Conservation (phyloP, 2,329 filamentous ascomycete species). For the Metarhizium humberi region DNA sequence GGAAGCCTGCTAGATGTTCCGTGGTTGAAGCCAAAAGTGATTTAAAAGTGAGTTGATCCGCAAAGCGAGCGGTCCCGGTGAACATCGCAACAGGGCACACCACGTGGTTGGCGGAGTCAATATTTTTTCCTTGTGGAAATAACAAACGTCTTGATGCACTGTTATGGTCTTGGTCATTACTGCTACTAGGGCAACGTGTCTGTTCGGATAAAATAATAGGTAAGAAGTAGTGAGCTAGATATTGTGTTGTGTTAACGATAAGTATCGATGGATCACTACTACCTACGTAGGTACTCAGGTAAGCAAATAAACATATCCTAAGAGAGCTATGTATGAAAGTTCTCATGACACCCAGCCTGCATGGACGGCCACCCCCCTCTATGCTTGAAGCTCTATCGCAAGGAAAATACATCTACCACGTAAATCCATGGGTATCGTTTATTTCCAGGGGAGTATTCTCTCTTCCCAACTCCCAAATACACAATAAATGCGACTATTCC, state of each 20-base stretch:
- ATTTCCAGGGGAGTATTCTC: background rate
- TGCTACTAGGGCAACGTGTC: no score
- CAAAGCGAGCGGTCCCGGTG: background rate
- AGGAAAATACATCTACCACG: background rate
- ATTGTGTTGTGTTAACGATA: no score
- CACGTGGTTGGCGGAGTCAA: background rate
- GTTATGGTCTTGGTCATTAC: background rate
- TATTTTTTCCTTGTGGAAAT: background rate
- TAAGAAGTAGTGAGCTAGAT: no score
- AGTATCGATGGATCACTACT: no score
- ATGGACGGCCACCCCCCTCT: background rate
- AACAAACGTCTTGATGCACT: background rate
- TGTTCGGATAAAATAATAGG: no score
- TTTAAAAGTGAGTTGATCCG: background rate
- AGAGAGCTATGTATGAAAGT: no score
- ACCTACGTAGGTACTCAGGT: no score
- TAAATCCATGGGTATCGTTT: background rate
- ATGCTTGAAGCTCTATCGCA: background rate
- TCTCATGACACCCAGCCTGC: no score
- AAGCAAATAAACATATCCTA: no score
- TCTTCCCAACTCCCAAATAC: background rate
- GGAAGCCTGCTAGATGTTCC: background rate
- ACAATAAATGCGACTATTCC: constrained; percentile 2
- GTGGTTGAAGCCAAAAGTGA: background rate
- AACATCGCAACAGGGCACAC: background rate